A percentile compares a stretch with the other conserved stretches of the same genome.
Conservation (phyloP, 2,329 filamentous ascomycete species). For the Colletotrichum australisinense region DNA sequence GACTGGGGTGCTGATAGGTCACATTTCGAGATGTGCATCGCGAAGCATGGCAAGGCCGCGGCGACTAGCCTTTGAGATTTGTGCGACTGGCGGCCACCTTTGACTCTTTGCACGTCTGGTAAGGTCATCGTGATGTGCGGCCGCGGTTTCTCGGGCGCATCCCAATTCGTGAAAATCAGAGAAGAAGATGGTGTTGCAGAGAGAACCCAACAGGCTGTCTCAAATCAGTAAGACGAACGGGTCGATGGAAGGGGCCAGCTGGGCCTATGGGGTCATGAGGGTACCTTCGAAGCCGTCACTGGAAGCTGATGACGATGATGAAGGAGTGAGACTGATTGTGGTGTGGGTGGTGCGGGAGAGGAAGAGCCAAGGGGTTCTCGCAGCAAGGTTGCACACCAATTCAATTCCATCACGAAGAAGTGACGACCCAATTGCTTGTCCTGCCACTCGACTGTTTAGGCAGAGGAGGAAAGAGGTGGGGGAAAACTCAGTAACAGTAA, state of each 20-base stretch:
- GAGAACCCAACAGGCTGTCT: neutral
- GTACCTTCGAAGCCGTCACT: constrained; percentile 10
- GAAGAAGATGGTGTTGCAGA: constrained; percentile 1
- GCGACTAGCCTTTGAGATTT: constrained; percentile 4
- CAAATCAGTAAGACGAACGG: constrained; percentile 1
- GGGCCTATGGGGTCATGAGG: neutral
- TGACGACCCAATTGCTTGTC: neutral
- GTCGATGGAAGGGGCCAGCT: neutral
- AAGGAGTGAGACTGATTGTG: constrained; percentile 16
- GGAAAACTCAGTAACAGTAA: neutral
- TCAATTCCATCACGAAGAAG: neutral
- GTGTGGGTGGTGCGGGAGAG: constrained; percentile 1
- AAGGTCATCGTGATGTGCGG: constrained; percentile 7
- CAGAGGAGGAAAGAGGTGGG: constrained; percentile 3
- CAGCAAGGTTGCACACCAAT: neutral
- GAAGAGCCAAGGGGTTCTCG: neutral
- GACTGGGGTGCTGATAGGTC: constrained; percentile 9
- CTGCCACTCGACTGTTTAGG: neutral
- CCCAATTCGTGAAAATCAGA: constrained; percentile 22
- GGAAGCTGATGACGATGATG: constrained; percentile 10
- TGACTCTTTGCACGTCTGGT: constrained; percentile 1
- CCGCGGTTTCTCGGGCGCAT: constrained; percentile 22
- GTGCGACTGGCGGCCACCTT: constrained; percentile 18
- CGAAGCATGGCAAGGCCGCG: constrained; percentile 7
- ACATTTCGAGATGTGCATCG: neutral